Percentiles rank a stretch among this genome's conserved stretches.
Conservation (phyloP, 2,329 filamentous ascomycete genomes). For the Capronia coronata region DNA sequence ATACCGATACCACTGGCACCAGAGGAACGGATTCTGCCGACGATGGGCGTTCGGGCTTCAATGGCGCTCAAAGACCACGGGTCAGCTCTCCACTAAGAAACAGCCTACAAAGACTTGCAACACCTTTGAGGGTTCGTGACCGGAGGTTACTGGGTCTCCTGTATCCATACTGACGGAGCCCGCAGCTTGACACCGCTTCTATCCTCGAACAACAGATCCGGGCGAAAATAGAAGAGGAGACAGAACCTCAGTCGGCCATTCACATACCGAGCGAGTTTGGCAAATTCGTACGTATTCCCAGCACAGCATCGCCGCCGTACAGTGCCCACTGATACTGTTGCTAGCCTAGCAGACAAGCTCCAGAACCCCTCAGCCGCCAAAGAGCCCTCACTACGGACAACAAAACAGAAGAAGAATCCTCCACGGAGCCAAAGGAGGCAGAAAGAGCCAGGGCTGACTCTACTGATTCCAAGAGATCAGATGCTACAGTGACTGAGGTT, state of each 20-base stretch:
- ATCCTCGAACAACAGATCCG: constrained; percentile 26
- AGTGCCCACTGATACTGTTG: constrained; percentile 1
- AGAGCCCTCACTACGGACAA: neutral
- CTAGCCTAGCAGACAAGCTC: constrained; percentile 11
- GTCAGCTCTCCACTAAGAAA: constrained; percentile 13
- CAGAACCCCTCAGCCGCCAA: constrained; percentile 2
- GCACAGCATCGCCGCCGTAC: neutral
- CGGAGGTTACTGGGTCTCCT: neutral
- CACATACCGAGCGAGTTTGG: constrained; percentile 80
- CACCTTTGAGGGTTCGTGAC: constrained; percentile 14
- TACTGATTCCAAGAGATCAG: constrained; percentile 17
- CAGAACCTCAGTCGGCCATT: constrained; percentile 72
- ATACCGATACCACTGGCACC: constrained; percentile 5
- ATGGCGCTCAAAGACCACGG: constrained; percentile 6
- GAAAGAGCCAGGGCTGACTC: constrained; percentile 20
- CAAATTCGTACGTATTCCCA: constrained; percentile 47
- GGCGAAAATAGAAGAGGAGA: constrained; percentile 58
- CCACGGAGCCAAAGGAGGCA: constrained; percentile 6
- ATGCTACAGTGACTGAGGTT: constrained; percentile 18
- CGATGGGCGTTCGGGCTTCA: constrained; percentile 3
- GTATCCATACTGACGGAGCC: constrained; percentile 28
- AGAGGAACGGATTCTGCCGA: constrained; percentile 3
- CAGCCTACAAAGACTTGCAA: constrained; percentile 12
- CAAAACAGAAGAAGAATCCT: constrained; percentile 2
- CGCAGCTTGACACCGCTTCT: constrained; percentile 43